A percentile compares a stretch with the other conserved stretches of the same genome.
Evolutionary conservation across 306 rosid genomes (phyloP).

Genomic region (peach (Prunus persica)): DNA sequence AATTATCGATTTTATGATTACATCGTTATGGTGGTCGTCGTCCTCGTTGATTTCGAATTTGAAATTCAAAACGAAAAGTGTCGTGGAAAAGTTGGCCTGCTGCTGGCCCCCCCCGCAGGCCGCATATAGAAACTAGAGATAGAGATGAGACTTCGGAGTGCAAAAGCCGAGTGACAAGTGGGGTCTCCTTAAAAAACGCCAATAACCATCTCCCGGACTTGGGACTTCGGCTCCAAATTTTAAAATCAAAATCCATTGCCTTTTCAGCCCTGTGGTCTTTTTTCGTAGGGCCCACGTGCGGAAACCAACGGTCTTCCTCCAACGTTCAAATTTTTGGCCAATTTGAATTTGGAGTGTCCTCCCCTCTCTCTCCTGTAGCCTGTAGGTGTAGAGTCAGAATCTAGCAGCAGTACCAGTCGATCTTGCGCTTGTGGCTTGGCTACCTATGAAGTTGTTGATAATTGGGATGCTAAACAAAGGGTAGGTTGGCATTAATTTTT

Average conservation of each 20-base stretch:
- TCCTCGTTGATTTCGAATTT: conserved; percentile 49
- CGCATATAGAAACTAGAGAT: neutral
- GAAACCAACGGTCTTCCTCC: conserved; percentile 7
- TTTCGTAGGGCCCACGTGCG: conserved; percentile 32
- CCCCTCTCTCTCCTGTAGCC: too few relatives aligned
- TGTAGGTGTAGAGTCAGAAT: neutral
- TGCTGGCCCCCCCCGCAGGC: neutral
- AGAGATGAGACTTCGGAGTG: conserved; percentile 11
- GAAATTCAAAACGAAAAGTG: conserved; percentile 53
- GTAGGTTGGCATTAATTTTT: too few relatives aligned
- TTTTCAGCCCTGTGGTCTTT: neutral
- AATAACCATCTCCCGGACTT: neutral
- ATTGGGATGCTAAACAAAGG: neutral
- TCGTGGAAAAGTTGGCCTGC: conserved; percentile 34
- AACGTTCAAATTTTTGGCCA: conserved; percentile 18
- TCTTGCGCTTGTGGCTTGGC: too few relatives aligned
- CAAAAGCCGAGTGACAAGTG: conserved; percentile 11
- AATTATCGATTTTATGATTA: neutral
- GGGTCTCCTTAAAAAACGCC: neutral
- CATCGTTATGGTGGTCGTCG: neutral
- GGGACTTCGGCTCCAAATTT: neutral
- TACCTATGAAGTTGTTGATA: neutral
- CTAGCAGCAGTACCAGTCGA: neutral
- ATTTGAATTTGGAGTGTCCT: conserved; percentile 24
- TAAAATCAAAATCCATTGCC: neutral